Conservation (phyloP, 106 monocot genomes). For the Alisma plantagoaquatica region DNA sequence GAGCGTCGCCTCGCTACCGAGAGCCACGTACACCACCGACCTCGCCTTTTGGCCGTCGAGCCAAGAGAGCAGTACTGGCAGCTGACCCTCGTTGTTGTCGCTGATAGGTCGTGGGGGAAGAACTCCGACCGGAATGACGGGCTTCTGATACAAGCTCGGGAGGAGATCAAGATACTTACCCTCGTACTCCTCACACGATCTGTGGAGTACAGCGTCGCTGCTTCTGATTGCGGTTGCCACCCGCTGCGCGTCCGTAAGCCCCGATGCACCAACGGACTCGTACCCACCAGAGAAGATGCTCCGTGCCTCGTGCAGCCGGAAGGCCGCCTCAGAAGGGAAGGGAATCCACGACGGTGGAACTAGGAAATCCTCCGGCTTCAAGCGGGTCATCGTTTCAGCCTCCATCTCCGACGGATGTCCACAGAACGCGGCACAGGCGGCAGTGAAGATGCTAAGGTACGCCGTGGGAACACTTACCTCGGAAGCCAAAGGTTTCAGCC, state of each 20-base stretch:
- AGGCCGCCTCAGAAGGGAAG: conserved; percentile 10
- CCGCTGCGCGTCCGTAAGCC: conserved; percentile 1
- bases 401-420: not conserved
- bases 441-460: conserved; percentile 15
- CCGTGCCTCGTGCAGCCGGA: conserved; percentile 14
- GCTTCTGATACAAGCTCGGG: too few relatives aligned
- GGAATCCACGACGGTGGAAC: conserved; percentile 20
- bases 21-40: conserved; percentile 15
- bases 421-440: conserved; percentile 5
- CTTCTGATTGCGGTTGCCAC: not conserved
- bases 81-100: not conserved
- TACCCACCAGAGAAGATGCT: not conserved
- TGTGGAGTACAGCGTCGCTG: conserved; percentile 6
- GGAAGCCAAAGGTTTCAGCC: conserved; percentile 12
- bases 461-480: conserved; percentile 14
- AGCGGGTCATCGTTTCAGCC: not conserved
- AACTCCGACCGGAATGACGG: conserved; percentile 3
- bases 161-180: too few relatives aligned
- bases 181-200: conserved; percentile 21
- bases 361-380: conserved; percentile 9
- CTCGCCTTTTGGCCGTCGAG: conserved; percentile 6
- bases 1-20: conserved; percentile 25
- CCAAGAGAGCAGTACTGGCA: conserved; percentile 5
- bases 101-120: not conserved
- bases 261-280: conserved; percentile 4